Percentiles rank a stretch among this genome's conserved stretches.
Conservation (phyloP, 805 yeast genomes). For the Lipomyces orientalis region DNA sequence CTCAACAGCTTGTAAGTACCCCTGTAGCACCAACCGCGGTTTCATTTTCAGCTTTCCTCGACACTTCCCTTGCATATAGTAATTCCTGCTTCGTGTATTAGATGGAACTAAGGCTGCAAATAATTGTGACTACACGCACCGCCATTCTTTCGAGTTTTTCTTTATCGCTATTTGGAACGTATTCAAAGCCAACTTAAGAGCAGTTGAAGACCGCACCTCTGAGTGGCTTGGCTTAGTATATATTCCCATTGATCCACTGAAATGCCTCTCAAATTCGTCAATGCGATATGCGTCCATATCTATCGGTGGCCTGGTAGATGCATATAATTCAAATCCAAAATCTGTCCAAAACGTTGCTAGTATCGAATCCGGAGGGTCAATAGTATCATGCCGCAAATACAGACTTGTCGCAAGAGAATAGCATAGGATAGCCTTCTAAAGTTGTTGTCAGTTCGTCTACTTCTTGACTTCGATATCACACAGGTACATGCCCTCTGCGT, state of each 20-base stretch:
- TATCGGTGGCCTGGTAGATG: slow-evolving; percentile 45
- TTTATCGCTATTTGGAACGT: slow-evolving; percentile 57
- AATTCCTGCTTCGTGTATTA: slow-evolving; percentile 44
- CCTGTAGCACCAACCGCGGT: slow-evolving; percentile 48
- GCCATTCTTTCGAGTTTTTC: slow-evolving; percentile 62
- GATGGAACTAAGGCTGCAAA: neutral
- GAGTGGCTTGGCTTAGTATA: slow-evolving; percentile 32
- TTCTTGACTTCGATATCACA: slow-evolving; percentile 51
- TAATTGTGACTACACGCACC: neutral
- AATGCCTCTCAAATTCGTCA: slow-evolving; percentile 54
- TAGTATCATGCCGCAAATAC: slow-evolving; percentile 38
- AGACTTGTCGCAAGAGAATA: slow-evolving; percentile 73
- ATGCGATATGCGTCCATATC: slow-evolving; percentile 56
- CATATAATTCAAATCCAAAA: slow-evolving; percentile 61
- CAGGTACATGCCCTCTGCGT: slow-evolving; percentile 55
- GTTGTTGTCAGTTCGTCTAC: neutral
- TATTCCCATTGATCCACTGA: slow-evolving; percentile 42
- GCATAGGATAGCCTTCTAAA: slow-evolving; percentile 55
- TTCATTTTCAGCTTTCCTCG: slow-evolving; percentile 55
- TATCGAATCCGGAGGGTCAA: slow-evolving; percentile 47
- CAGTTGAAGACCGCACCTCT: slow-evolving; percentile 14
- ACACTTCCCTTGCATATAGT: slow-evolving; percentile 63
- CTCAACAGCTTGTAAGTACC: slow-evolving; percentile 47
- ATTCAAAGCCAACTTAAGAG: slow-evolving; percentile 50
- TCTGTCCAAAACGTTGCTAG: slow-evolving; percentile 54